Evolutionary conservation across 2,329 filamentous ascomycete genomes (phyloP).

Genomic region (Penicillium sp.): DNA sequence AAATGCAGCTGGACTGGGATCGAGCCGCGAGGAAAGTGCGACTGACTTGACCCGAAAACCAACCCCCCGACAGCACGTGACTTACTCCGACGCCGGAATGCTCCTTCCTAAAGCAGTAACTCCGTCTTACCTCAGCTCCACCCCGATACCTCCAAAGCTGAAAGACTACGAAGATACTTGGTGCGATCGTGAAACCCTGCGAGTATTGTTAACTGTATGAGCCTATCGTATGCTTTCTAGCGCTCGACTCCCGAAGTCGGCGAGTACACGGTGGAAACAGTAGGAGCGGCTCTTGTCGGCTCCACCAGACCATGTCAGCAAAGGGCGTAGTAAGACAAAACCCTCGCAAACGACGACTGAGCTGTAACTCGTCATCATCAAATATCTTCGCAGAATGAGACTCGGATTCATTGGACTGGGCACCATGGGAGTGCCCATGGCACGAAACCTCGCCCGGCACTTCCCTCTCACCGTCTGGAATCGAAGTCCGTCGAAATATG

Average conservation of each 20-base stretch:
- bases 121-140: background rate
- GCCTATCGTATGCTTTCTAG: no score
- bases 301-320: no score
- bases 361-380: background rate
- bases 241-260: no score
- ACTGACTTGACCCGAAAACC: no score
- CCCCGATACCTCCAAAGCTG: background rate
- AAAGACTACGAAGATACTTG: background rate
- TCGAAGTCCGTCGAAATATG: background rate
- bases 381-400: background rate
- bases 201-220: no score
- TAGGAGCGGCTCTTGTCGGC: no score
- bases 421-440: slow-evolving; percentile 1
- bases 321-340: background rate
- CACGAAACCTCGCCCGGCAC: background rate
- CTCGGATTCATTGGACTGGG: background rate
- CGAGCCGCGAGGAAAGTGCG: background rate
- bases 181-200: no score
- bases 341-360: background rate
- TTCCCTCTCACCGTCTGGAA: background rate
- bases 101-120: background rate
- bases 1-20: background rate
- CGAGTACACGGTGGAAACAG: no score
- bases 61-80: background rate
- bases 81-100: background rate